Conservation (phyloP, 208 protist genomes). For the Leishmania amazonensis region DNA sequence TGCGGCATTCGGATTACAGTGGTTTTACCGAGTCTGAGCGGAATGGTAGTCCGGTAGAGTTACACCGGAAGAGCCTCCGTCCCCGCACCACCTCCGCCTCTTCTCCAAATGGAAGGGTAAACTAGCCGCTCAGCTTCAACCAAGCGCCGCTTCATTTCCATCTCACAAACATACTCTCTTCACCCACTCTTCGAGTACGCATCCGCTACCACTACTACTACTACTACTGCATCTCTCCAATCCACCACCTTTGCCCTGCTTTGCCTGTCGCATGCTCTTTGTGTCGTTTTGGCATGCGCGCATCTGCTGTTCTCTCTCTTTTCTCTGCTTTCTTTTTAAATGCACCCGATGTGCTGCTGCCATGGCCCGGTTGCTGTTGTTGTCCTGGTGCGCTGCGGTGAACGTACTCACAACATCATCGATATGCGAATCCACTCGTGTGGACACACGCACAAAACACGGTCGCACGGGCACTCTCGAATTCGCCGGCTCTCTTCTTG, state of each 20-base stretch:
- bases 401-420: background rate
- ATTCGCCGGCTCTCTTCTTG: background rate
- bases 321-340: background rate
- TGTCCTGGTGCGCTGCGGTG: background rate
- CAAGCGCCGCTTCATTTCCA: background rate
- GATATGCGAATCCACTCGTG: background rate
- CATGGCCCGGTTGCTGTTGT: background rate
- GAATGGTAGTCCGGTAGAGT: background rate
- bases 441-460: background rate
- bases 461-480: background rate
- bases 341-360: background rate
- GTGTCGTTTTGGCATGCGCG: background rate
- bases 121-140: background rate
- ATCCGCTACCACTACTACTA: background rate
- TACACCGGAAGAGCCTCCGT: background rate
- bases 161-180: background rate
- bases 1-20: background rate
- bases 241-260: background rate
- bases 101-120: too few species aligned
- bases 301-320: background rate
- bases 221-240: background rate
- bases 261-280: background rate
- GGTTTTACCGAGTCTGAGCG: background rate
- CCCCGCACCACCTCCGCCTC: background rate
- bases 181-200: background rate